Base-by-base conservation (phyloP, 1,284 basidiomycete genomes). In the Trametes pubescens region DNA sequence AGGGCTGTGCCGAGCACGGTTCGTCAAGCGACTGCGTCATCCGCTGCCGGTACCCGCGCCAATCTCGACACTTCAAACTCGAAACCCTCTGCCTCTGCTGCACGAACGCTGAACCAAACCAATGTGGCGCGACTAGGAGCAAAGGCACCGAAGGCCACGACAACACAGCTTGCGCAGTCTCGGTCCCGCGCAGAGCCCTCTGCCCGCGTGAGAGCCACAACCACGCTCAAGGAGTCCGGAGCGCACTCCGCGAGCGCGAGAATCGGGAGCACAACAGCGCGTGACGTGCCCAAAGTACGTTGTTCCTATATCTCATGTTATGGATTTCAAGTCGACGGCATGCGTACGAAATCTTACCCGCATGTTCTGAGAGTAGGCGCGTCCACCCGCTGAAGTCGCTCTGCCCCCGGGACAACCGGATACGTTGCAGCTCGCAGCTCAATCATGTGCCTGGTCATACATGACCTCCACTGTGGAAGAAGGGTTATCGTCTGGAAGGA, bases 401-500 rank as follows among this genome's bases (percentile, higher is more conserved):
- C 54, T 55, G n/a, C 52, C 38, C 32, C 14, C 57, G 21, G 49
- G 37, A 13, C 57, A 51, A 5, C 21, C 54, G 10, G 73, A 73
- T 59, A 37, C 48, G 24, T 51, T 73, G 22, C 69, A 70, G 34
- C 21, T 65, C 8, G 73, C 71, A 2, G 73, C 72, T 26, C 72
- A 74, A 35, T 51, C 62, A 21, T 71, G 69, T 21, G 65, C 74
- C 26, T 75, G 73, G 74, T 38, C 63, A 34, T 74, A 68, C 51
- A 75, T 75, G 74, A 60, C 65, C 2, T 65, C 72, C 4, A 65
- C 61, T 13, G 24, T 73, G 49, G 65, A 70, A 4, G 64, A 65
- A 5, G 60, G 55, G 5, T 56, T 66, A 18, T 29, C 18, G 7
- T 64, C 53, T 9, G 47, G 69, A 10, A 53, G 60, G 47, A 34